These are phyloP conservation scores for Tetrahymena borealis DNA, from an alignment of 73 alveolate species.

Conservation along the genomic window DNA sequence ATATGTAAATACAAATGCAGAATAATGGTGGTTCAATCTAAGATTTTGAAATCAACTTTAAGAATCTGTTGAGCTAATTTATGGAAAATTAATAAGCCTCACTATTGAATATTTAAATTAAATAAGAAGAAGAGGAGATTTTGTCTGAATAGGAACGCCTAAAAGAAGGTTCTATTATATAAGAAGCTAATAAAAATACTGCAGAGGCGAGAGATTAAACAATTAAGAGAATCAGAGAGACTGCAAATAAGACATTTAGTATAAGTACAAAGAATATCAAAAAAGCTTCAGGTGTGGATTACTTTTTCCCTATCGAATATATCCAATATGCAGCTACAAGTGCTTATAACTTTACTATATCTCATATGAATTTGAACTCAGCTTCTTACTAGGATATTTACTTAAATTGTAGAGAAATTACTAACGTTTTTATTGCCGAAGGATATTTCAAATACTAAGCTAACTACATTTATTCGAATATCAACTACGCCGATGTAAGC, in stretches of 20 bases:
- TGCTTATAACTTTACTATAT: not conserved
- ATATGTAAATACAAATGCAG: not conserved
- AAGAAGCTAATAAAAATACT: not conserved
- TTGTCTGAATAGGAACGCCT: not conserved
- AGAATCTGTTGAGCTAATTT: not conserved
- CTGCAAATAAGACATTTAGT: no score
- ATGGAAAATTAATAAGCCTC: not conserved
- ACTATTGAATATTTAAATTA: not conserved
- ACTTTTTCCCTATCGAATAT: not conserved
- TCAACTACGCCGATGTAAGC: not conserved
- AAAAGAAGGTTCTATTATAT: not conserved
- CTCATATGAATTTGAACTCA: not conserved
- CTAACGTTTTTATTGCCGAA: not conserved
- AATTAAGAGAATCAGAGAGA: not conserved
- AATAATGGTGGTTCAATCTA: not conserved
- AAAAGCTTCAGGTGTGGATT: not conserved
- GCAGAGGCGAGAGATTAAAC: not conserved
- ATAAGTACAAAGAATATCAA: not conserved
- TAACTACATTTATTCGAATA: not conserved
- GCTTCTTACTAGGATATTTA: not conserved
- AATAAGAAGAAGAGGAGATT: not conserved
- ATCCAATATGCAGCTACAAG: not conserved
- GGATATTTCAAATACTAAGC: not conserved
- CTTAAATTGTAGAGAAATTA: not conserved
- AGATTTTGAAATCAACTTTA: not conserved